These are phyloP conservation scores for Talaromyces sp. DNA, from an alignment of 2,329 filamentous ascomycete genomes.

Conservation along the genomic window DNA sequence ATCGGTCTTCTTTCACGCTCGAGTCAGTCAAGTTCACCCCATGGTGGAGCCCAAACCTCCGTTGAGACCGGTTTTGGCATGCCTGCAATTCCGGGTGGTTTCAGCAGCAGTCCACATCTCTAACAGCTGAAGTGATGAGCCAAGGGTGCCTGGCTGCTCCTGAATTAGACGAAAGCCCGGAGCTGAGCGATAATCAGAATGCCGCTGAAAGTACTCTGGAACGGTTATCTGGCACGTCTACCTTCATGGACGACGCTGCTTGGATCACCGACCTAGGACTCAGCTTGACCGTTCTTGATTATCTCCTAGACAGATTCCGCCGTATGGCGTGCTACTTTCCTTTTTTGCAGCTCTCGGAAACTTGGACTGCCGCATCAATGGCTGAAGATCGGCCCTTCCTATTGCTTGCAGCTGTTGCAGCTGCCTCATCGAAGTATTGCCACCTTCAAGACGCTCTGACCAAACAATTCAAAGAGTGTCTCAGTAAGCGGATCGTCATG, in stretches of 20 bases:
- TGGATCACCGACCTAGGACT: not conserved
- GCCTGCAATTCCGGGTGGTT: not conserved
- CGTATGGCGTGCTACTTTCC: constrained; percentile 23
- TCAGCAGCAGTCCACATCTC: not conserved
- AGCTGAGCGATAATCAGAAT: not conserved
- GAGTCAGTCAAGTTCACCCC: constrained; percentile 5
- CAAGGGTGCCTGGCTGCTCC: not conserved
- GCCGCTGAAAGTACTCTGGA: not conserved
- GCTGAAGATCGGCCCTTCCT: constrained; percentile 23
- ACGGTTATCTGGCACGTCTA: no score
- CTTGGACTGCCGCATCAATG: constrained; percentile 22
- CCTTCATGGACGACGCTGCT: not conserved
- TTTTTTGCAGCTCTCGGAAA: constrained; percentile 20
- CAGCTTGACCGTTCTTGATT: constrained; percentile 8
- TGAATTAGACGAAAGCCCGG: not conserved
- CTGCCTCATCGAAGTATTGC: constrained; percentile 22
- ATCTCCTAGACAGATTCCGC: constrained; percentile 22
- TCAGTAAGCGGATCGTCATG: constrained; percentile 21
- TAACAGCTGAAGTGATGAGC: not conserved
- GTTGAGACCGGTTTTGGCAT: not conserved
- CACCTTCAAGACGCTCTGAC: constrained; percentile 19
- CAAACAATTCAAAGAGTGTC: constrained; percentile 17
- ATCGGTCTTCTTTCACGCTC: constrained; percentile 22
- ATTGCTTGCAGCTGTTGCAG: constrained; percentile 23
- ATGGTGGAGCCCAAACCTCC: not conserved